Evolutionary conservation across 768 basidiomycete species (phyloP).

Genomic region (Amanita fuliginea): DNA sequence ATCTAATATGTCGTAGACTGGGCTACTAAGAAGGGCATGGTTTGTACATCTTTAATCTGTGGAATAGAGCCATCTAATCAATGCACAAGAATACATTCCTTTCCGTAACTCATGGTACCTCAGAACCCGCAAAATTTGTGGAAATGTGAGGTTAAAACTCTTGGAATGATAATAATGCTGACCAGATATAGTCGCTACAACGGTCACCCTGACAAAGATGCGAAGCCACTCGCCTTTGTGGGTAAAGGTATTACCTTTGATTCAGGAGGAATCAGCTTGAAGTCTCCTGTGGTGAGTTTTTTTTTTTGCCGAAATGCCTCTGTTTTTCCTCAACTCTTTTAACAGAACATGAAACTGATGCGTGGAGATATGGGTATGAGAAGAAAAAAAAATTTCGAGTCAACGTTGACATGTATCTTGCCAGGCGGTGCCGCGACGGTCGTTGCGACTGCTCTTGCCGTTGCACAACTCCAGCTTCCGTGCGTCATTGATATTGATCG

Average conservation of each 20-base stretch:
- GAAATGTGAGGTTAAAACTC: conserved; percentile 50
- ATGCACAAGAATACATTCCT: conserved; percentile 56
- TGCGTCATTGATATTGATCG: conserved; percentile 21
- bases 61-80: neutral
- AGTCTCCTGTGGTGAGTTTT: conserved; percentile 50
- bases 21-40: conserved; percentile 82
- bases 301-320: conserved; percentile 13
- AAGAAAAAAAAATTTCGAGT: neutral
- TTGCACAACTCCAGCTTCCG: conserved; percentile 77
- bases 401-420: neutral
- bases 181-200: conserved; percentile 58
- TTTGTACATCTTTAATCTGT: conserved; percentile 14
- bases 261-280: conserved; percentile 80
- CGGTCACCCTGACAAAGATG: conserved; percentile 47
- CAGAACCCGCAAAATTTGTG: conserved; percentile 78
- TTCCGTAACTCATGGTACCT: conserved; percentile 73
- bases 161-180: neutral
- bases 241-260: conserved; percentile 91
- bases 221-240: conserved; percentile 60
- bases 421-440: conserved; percentile 74
- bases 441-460: conserved; percentile 59
- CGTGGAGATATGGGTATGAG: conserved; percentile 72
- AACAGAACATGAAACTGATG: conserved; percentile 77
- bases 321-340: neutral
- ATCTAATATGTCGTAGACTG: conserved; percentile 36